Conservation (phyloP, 495 filamentous ascomycete genomes). For the Pseudoneurospora amorphoporcata region DNA sequence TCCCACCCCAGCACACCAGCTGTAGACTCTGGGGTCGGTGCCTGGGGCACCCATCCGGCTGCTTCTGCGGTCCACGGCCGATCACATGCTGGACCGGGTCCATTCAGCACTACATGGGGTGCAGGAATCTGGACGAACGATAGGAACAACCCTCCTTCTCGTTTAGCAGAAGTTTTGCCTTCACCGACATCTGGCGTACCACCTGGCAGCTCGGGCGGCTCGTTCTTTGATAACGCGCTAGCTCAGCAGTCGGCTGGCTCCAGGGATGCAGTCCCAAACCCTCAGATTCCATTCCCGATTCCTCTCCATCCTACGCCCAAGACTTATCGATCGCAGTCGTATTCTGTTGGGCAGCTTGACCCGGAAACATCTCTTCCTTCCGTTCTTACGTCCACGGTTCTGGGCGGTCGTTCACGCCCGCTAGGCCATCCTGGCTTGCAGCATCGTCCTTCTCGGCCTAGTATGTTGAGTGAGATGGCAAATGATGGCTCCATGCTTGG, state of each 20-base stretch:
- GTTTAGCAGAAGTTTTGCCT: slow-evolving; percentile 64
- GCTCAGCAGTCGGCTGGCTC: slow-evolving; percentile 33
- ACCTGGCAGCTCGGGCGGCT: slow-evolving; percentile 30
- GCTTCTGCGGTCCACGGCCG: slow-evolving; percentile 42
- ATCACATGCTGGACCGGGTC: slow-evolving; percentile 42
- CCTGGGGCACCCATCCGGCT: slow-evolving; percentile 53
- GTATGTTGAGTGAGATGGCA: slow-evolving; percentile 71
- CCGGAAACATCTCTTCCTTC: slow-evolving; percentile 49
- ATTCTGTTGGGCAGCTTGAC: slow-evolving; percentile 88
- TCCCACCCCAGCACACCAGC: slow-evolving; percentile 69
- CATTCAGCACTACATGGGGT: slow-evolving; percentile 54
- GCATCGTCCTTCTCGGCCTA: slow-evolving; percentile 75
- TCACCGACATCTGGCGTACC: slow-evolving; percentile 62
- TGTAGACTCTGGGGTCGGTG: slow-evolving; percentile 46
- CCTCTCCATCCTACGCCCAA: slow-evolving; percentile 86
- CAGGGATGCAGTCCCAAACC: slow-evolving; percentile 34
- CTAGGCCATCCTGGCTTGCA: slow-evolving; percentile 54
- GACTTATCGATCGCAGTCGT: slow-evolving; percentile 90
- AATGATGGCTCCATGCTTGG: slow-evolving; percentile 60
- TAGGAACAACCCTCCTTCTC: slow-evolving; percentile 63
- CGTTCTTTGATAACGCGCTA: slow-evolving; percentile 36
- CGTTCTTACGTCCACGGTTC: slow-evolving; percentile 30
- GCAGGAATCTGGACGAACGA: slow-evolving; percentile 71
- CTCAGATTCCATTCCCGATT: slow-evolving; percentile 80
- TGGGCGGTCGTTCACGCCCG: slow-evolving; percentile 43